These are phyloP conservation scores for Chrysochromulina parva DNA, from an alignment of 78 protist species.

Conservation along the genomic window DNA sequence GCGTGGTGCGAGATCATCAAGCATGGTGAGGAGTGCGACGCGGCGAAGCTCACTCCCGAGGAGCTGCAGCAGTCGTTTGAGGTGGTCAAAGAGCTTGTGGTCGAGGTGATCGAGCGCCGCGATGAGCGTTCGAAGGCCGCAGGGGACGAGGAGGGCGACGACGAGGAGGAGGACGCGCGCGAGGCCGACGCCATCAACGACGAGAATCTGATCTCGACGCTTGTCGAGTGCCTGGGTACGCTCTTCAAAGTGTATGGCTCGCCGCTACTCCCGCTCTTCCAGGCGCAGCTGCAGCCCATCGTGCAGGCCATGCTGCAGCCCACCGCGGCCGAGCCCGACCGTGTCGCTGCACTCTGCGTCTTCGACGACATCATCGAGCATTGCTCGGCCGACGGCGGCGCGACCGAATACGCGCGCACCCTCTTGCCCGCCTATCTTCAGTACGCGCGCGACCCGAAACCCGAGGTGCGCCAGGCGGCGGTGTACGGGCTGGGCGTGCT, in stretches of 20 bases:
- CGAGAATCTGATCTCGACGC: not conserved
- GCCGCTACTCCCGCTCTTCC: not conserved
- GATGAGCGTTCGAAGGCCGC: not conserved
- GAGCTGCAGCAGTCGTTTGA: not conserved
- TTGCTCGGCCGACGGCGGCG: constrained; percentile 12
- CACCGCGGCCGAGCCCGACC: not conserved
- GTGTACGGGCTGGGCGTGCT: constrained; percentile 76
- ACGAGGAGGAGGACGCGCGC: constrained; percentile 34
- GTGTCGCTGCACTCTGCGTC: constrained; percentile 76
- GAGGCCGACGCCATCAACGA: constrained; percentile 2
- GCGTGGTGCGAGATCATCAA: not conserved
- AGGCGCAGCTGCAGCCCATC: not conserved
- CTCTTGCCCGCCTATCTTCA: not conserved
- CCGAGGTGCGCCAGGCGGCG: constrained; percentile 71
- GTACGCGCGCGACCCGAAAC: not conserved
- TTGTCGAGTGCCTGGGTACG: not conserved
- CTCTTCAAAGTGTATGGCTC: not conserved
- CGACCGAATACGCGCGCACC: not conserved
- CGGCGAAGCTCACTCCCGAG: not conserved
- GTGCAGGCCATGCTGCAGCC: constrained; percentile 8
- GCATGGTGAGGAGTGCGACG: not conserved
- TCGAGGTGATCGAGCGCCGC: not conserved
- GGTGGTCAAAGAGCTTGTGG: not conserved
- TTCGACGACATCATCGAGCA: constrained; percentile 77
- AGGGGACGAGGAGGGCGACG: constrained; percentile 36